These are phyloP conservation scores for Drosera spatulata DNA, from an alignment of 179 eudicot genomes.

Conservation along the genomic window DNA sequence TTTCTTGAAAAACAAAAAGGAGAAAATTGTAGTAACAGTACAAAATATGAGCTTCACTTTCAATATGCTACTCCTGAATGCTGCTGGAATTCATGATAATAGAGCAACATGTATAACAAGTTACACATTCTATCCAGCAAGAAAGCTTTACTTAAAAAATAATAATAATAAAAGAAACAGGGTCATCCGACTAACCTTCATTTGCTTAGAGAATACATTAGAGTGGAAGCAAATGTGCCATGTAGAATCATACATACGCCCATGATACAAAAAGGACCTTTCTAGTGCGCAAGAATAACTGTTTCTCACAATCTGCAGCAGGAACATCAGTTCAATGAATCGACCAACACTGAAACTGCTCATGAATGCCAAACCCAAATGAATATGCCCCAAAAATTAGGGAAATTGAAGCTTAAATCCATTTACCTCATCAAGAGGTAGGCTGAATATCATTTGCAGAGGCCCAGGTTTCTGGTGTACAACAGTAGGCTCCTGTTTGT, in stretches of 20 bases:
- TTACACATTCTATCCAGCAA: background rate
- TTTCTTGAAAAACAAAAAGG: too few species aligned
- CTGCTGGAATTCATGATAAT: too few species aligned
- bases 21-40: too few species aligned
- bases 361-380: background rate
- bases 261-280: conserved; percentile 93
- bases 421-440: conserved; percentile 78
- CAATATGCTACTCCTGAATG: background rate
- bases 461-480: conserved; percentile 92
- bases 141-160: too few species aligned
- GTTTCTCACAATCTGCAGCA: conserved; percentile 61
- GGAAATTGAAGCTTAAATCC: background rate
- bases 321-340: background rate
- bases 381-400: background rate
- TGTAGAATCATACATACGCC: conserved; percentile 86
- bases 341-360: background rate
- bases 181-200: conserved; percentile 50
- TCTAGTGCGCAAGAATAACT: conserved; percentile 96
- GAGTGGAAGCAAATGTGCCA: conserved; percentile 97
- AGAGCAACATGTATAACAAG: too few species aligned
- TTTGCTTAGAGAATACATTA: conserved; percentile 84
- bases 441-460: conserved; percentile 71
- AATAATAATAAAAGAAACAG: too few species aligned
- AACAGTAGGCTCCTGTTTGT: conserved; percentile 67
- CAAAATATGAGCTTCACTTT: background rate